Evolutionary conservation across 257 asterid species (phyloP).

Genomic region (Solanum sparsipilum): DNA sequence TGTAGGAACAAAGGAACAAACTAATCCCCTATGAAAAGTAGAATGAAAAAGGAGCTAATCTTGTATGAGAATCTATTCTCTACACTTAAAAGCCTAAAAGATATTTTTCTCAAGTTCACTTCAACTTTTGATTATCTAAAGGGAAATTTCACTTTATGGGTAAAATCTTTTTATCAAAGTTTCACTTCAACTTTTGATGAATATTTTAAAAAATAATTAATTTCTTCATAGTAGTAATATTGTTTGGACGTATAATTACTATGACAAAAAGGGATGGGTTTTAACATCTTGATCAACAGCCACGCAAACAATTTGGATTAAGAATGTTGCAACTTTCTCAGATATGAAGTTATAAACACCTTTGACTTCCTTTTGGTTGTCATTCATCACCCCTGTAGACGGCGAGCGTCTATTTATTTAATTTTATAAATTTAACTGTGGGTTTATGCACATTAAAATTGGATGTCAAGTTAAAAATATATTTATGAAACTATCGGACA

Average conservation of each 20-base stretch:
- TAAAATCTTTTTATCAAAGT: background rate
- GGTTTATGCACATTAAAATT: background rate
- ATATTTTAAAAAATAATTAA: no score
- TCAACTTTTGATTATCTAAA: no score
- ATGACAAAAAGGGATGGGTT: no score
- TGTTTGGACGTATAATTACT: no score
- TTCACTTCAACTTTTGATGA: background rate
- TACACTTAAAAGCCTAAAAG: no score
- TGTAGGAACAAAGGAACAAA: background rate
- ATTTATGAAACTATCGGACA: no score
- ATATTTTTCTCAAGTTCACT: no score
- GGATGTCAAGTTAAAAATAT: background rate
- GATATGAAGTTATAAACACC: no score
- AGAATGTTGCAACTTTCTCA: background rate
- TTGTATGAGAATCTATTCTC: background rate
- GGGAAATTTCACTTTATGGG: background rate
- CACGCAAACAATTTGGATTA: background rate
- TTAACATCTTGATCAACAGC: background rate
- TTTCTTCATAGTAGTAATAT: background rate
- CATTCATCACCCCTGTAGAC: background rate
- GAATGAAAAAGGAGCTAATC: background rate
- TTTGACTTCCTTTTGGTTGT: no score
- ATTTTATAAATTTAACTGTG: no score
- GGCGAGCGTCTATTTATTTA: no score
- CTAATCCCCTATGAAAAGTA: background rate